phyloP scores from a whole-genome alignment of 306 rosid genomes.

The Vigna angularis region DNA sequence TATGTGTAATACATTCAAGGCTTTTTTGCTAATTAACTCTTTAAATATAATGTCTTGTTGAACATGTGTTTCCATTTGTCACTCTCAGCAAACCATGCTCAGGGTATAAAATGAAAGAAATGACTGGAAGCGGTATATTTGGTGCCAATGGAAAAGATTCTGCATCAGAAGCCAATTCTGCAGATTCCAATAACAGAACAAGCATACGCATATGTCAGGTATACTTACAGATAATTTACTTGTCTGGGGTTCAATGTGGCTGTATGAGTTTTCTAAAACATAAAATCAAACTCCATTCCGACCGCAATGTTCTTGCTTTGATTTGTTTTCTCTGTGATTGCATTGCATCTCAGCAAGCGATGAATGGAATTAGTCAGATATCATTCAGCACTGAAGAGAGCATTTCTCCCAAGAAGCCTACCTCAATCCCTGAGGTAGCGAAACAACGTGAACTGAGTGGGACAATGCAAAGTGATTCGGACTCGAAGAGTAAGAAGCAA shows the following conservation, averaged over 20 bases:
- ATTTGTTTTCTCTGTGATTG: constrained; percentile 18
- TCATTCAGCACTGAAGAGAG: constrained; percentile 82
- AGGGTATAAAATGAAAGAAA: constrained; percentile 89
- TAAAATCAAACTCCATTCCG: background rate
- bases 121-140: constrained; percentile 83
- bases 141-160: constrained; percentile 55
- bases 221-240: constrained; percentile 25
- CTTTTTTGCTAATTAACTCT: background rate
- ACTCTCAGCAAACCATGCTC: constrained; percentile 86
- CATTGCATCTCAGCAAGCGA: constrained; percentile 63
- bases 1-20: constrained; percentile 11
- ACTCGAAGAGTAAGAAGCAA: constrained; percentile 66
- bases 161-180: constrained; percentile 58
- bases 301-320: constrained; percentile 10
- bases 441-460: constrained; percentile 98
- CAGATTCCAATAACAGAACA: constrained; percentile 58
- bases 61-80: constrained; percentile 6
- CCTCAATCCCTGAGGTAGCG: constrained; percentile 85
- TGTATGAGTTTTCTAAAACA: background rate
- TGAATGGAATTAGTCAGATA: constrained; percentile 90
- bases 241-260: background rate
- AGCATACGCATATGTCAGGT: constrained; percentile 78
- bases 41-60: background rate
- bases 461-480: constrained; percentile 71
- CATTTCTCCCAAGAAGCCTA: constrained; percentile 77